A percentile compares a stretch with the other conserved stretches of the same genome.
phyloP scores from a whole-genome alignment of 805 yeast species.

The Debaryomyces maramus region DNA sequence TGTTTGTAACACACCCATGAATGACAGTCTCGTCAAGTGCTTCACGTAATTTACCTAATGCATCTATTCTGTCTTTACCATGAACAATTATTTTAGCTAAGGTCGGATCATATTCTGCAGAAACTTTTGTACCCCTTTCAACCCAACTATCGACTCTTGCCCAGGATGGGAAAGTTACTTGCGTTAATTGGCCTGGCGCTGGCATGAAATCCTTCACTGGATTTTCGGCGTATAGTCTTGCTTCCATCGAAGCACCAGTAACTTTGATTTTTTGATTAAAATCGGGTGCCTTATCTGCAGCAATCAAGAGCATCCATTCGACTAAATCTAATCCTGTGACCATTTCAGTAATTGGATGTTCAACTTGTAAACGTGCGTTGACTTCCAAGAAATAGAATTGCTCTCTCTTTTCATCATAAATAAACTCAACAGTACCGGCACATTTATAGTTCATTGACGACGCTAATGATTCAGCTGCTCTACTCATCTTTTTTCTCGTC shows the following conservation, averaged over 20 bases:
- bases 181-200: slow-evolving; percentile 91
- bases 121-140: slow-evolving; percentile 76
- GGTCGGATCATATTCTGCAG: slow-evolving; percentile 96
- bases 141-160: slow-evolving; percentile 97
- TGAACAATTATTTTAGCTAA: slow-evolving; percentile 95
- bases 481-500: slow-evolving; percentile 72
- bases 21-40: slow-evolving; percentile 87
- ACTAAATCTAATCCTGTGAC: slow-evolving; percentile 94
- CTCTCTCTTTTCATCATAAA: slow-evolving; percentile 82
- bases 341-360: slow-evolving; percentile 95
- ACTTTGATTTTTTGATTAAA: slow-evolving; percentile 58
- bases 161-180: slow-evolving; percentile 82
- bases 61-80: slow-evolving; percentile 85
- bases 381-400: slow-evolving; percentile 95
- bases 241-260: slow-evolving; percentile 94
- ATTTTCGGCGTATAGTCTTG: slow-evolving; percentile 93
- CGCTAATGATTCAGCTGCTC: slow-evolving; percentile 82
- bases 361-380: slow-evolving; percentile 95
- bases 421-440: slow-evolving; percentile 97
- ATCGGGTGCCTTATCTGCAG: slow-evolving; percentile 86
- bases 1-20: slow-evolving; percentile 84
- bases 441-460: slow-evolving; percentile 85
- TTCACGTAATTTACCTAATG: slow-evolving; percentile 68
- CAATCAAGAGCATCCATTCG: slow-evolving; percentile 94
- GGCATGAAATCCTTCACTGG: slow-evolving; percentile 95